These are phyloP conservation scores for Debaryomycetaceae sp. DNA, from an alignment of 1,139 yeast genomes.

Conservation along the genomic window DNA sequence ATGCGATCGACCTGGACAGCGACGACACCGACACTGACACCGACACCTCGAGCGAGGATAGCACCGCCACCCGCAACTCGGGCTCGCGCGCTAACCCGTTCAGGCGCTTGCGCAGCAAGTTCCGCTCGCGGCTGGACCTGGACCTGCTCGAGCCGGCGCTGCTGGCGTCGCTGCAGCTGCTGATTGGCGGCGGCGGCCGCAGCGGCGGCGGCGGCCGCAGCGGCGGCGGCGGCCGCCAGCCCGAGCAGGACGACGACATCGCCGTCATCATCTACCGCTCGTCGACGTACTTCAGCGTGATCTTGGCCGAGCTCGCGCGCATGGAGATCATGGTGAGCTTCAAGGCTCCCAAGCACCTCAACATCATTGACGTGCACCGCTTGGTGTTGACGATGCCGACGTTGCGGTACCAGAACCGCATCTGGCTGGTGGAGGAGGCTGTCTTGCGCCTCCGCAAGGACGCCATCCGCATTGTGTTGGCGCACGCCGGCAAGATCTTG, in stretches of 20 bases:
- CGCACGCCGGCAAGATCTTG: constrained; percentile 74
- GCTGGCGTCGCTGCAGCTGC: constrained; percentile 3
- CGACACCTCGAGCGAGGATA: constrained; percentile 4
- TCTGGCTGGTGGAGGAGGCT: constrained; percentile 79
- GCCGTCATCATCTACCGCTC: constrained; percentile 63
- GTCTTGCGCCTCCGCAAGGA: constrained; percentile 62
- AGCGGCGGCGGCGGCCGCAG: no score
- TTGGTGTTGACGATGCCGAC: constrained; percentile 62
- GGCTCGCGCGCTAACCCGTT: no score
- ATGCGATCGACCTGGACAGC: constrained; percentile 6
- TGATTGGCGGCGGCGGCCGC: no score
- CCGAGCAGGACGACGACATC: constrained; percentile 36
- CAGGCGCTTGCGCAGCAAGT: no score
- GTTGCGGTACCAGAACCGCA: constrained; percentile 58
- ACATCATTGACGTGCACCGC: constrained; percentile 68
- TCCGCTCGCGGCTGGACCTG: no score
- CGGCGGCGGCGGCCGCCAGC: no score
- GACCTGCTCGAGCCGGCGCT: constrained; percentile 6
- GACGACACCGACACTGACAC: constrained; percentile 7
- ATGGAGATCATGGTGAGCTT: constrained; percentile 63
- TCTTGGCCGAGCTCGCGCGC: constrained; percentile 51
- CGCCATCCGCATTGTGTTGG: constrained; percentile 60
- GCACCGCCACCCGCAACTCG: constrained; percentile 8
- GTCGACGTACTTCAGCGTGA: constrained; percentile 60
- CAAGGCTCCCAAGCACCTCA: constrained; percentile 66